Evolutionary conservation across 768 basidiomycete species (phyloP).

Genomic region (Russula griseocarnosa): DNA sequence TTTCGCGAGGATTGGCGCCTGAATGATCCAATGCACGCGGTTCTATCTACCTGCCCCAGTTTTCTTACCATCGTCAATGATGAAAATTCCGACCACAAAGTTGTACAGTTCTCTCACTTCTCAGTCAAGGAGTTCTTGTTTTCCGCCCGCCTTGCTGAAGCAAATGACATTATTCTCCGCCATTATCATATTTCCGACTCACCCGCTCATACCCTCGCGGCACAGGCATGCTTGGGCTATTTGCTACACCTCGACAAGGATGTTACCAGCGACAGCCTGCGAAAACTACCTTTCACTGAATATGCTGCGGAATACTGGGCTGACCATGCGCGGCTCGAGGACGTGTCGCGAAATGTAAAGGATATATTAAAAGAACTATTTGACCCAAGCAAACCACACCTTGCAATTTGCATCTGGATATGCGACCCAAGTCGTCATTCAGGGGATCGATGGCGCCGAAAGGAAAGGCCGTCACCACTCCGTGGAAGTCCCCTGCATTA

Average conservation of each 20-base stretch:
- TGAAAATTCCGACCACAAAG: too few relatives aligned
- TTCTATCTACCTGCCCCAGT: neutral
- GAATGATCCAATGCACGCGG: neutral
- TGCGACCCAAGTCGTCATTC: neutral
- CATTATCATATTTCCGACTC: too few relatives aligned
- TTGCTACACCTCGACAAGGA: neutral
- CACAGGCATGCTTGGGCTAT: neutral
- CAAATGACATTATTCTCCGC: too few relatives aligned
- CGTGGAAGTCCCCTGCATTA: neutral
- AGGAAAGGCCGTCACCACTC: conserved; percentile 72
- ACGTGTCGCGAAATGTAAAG: neutral
- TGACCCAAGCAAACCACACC: neutral
- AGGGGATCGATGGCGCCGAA: conserved; percentile 34
- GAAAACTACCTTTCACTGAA: neutral
- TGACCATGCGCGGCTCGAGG: neutral
- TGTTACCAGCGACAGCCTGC: neutral
- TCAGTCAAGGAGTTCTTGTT: too few relatives aligned
- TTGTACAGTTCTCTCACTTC: neutral
- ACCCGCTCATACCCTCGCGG: neutral
- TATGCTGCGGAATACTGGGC: neutral
- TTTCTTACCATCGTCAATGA: neutral
- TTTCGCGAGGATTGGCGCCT: too few relatives aligned
- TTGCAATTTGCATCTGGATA: neutral
- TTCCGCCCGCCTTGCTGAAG: too few relatives aligned
- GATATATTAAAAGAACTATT: neutral